Conservation (phyloP, 2,329 filamentous ascomycete species). For the Teratosphaeria gauchensis region DNA sequence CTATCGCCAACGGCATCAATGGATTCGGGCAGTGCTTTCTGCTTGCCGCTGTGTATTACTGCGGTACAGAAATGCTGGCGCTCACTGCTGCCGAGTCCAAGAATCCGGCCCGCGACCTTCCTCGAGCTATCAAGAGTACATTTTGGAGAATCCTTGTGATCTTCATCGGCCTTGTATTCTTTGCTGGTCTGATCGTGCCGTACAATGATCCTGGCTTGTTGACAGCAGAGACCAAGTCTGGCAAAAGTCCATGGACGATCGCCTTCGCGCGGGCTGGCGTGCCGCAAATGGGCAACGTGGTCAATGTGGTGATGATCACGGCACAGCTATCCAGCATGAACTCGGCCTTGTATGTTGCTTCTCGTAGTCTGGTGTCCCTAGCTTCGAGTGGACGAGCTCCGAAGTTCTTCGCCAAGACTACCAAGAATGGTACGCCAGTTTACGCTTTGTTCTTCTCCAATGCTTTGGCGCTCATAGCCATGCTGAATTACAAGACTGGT, state of each 20-base stretch:
- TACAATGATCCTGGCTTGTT: conserved; percentile 6
- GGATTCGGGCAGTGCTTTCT: conserved; percentile 8
- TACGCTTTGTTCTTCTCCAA: conserved; percentile 5
- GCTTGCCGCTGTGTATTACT: conserved; percentile 3
- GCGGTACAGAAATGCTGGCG: conserved; percentile 4
- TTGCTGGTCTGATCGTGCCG: conserved; percentile 7
- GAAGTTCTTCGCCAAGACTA: conserved; percentile 6
- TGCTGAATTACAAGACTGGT: conserved; percentile 3
- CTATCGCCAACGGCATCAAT: conserved; percentile 7
- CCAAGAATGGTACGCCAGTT: conserved; percentile 4
- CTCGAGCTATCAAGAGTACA: conserved; percentile 7
- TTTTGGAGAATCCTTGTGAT: conserved; percentile 5
- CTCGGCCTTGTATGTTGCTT: conserved; percentile 5
- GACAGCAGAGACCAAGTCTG: conserved; percentile 6
- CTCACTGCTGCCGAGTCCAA: conserved; percentile 6
- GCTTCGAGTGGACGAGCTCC: conserved; percentile 4
- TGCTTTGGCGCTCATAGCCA: conserved; percentile 3
- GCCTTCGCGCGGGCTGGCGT: conserved; percentile 5
- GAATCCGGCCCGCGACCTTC: conserved; percentile 4
- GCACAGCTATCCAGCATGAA: too few species aligned
- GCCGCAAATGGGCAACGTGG: conserved; percentile 8
- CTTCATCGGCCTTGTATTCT: conserved; percentile 9
- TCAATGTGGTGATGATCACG: conserved; percentile 2
- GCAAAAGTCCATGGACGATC: conserved; percentile 7
- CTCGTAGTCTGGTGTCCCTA: conserved; percentile 4